Evolutionary conservation across 106 monocot species (phyloP), one percentile per base, ranked within the genome.

Genomic region (Allium cepa): DNA sequence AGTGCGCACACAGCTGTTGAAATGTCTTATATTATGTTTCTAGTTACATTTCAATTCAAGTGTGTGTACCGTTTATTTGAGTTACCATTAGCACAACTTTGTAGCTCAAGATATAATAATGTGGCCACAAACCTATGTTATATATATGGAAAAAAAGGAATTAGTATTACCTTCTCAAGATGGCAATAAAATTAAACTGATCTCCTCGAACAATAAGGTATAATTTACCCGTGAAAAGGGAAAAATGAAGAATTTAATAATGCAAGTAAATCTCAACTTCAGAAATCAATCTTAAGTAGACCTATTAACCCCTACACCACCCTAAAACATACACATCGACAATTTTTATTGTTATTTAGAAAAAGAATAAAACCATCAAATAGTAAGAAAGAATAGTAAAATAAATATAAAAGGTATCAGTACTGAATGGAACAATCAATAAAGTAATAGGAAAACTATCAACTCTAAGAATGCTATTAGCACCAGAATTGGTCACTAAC

Each of bases 151-250:
- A 36, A 36, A 36, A 36, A 36, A 36, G 4, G 36, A 3, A 52
- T 53, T 59, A 18, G 52, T 26, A 27, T 67, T 88, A 91, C 99
- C 88, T 90, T 89, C 75, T 93, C 93, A 59, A 84, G 60, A 85
- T 75, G 58, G 69, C 64, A 55, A 99, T 79, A 83, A 99, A 99
- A 71, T 99, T 92, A 99, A 78, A 78, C 85, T 99, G 81, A 99
- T 99, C 73, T 99, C 99, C 72, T 99, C 99, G 79, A 99, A 99
- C 64, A 92, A 93, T 52, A 93, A 56, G 49, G 87, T 75, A 70
- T 83, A 89, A 71, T 87, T 99, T 57, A 99, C 71, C 99, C 92
- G 80, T 61, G 77, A 64, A 78, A 64, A 60, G 49, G 11, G 53
- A 77, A 47, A 71, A 17, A 56, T 78, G 79, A 22, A 69, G 50